Percentiles rank a stretch among this genome's conserved stretches.
phyloP scores from a whole-genome alignment of 73 alveolate species.

The Stentor roeselii region DNA sequence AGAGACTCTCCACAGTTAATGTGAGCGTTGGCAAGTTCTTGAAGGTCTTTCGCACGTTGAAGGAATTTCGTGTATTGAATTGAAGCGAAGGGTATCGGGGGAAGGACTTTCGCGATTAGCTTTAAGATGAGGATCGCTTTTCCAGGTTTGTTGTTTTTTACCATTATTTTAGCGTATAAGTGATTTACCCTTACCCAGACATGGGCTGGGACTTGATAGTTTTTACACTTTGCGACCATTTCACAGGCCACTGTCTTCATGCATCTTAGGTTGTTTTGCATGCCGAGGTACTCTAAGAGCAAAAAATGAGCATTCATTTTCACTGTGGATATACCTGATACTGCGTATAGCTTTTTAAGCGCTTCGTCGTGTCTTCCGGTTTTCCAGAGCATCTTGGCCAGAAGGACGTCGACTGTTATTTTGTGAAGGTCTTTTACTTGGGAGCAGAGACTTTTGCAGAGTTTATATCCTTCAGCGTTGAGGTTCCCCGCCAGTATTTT shows the following conservation, averaged over 20 bases:
- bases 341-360: neutral
- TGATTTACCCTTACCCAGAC: neutral
- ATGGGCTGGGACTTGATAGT: constrained; percentile 8
- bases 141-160: neutral
- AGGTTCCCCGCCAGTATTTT: neutral
- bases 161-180: neutral
- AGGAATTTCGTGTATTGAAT: neutral
- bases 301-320: neutral
- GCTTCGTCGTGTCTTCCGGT: constrained; percentile 13
- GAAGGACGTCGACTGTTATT: neutral
- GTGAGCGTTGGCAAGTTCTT: neutral
- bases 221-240: constrained; percentile 10
- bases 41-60: neutral
- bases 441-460: neutral
- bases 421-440: neutral
- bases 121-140: constrained; percentile 12
- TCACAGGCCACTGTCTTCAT: neutral
- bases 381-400: constrained; percentile 9
- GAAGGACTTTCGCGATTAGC: neutral
- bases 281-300: neutral
- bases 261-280: neutral
- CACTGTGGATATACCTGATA: neutral
- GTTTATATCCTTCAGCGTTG: neutral
- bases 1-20: neutral
- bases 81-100: constrained; percentile 7